A percentile compares a stretch with the other conserved stretches of the same genome.
phyloP scores from a whole-genome alignment of 768 basidiomycete species.

The Lentinula aciculospora region DNA sequence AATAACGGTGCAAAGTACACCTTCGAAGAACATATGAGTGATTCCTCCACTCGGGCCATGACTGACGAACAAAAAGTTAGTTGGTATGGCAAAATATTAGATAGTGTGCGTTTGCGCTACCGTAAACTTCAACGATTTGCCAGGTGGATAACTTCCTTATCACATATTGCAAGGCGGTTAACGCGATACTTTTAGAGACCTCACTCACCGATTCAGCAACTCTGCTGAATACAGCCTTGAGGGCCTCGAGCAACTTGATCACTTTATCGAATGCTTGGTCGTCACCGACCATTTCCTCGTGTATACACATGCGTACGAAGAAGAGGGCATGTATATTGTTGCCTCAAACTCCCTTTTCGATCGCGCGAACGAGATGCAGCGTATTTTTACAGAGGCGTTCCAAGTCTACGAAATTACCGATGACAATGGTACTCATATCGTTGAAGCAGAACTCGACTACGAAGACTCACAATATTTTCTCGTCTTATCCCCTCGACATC shows the following conservation, averaged over 20 bases:
- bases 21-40: constrained; percentile 28
- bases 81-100: constrained; percentile 93
- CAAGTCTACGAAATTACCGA: constrained; percentile 61
- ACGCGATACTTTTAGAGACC: constrained; percentile 34
- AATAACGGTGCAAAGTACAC: constrained; percentile 17
- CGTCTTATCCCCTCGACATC: constrained; percentile 75
- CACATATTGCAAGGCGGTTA: not conserved
- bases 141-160: constrained; percentile 44
- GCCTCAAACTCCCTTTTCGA: constrained; percentile 75
- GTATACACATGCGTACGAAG: constrained; percentile 82
- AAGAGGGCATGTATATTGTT: constrained; percentile 89
- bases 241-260: constrained; percentile 68
- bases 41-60: constrained; percentile 50
- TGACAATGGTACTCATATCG: constrained; percentile 45
- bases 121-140: constrained; percentile 93
- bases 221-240: constrained; percentile 88
- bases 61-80: constrained; percentile 73
- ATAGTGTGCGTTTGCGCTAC: constrained; percentile 86
- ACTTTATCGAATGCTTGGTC: constrained; percentile 75
- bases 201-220: constrained; percentile 87
- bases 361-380: constrained; percentile 68
- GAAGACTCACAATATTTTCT: constrained; percentile 75
- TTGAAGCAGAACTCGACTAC: constrained; percentile 29
- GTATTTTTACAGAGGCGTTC: constrained; percentile 83
- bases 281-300: constrained; percentile 90